Conservation (phyloP, 208 protist genomes). For the Acanthamoeba rhysodes region DNA sequence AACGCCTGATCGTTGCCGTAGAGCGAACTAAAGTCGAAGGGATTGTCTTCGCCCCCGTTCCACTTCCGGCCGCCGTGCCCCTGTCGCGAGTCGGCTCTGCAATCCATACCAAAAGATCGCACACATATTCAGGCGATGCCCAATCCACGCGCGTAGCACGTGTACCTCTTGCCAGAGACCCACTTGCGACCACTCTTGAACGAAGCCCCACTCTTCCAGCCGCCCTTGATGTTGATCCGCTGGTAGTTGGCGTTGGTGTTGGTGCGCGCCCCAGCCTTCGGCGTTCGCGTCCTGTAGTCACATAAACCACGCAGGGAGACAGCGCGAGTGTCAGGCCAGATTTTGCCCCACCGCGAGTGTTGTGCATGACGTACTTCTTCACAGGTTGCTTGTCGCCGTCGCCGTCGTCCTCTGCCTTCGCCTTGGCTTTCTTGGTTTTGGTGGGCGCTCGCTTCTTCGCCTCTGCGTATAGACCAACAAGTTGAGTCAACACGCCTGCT, state of each 20-base stretch:
- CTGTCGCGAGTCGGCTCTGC: neutral
- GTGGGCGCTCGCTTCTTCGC: neutral
- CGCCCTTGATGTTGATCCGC: slow-evolving; percentile 10
- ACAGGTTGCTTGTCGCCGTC: neutral
- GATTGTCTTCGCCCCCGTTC: neutral
- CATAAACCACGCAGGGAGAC: neutral
- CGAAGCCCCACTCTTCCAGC: neutral
- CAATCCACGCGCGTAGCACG: neutral
- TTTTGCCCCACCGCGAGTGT: too few relatives aligned
- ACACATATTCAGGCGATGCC: too few relatives aligned
- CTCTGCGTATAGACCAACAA: neutral
- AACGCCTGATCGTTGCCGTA: neutral
- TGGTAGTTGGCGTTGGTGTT: slow-evolving; percentile 19
- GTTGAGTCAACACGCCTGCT: neutral
- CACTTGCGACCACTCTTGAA: slow-evolving; percentile 14
- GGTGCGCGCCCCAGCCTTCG: neutral
- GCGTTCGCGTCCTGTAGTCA: neutral
- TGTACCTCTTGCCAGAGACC: slow-evolving; percentile 28
- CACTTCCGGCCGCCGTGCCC: neutral
- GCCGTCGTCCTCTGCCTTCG: neutral
- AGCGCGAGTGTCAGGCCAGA: neutral
- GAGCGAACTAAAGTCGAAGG: neutral
- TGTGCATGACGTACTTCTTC: neutral
- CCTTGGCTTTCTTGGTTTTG: neutral
- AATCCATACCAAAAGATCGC: too few relatives aligned